Base-by-base conservation (phyloP, 768 basidiomycete species). In the Coprinopsis sp. region DNA sequence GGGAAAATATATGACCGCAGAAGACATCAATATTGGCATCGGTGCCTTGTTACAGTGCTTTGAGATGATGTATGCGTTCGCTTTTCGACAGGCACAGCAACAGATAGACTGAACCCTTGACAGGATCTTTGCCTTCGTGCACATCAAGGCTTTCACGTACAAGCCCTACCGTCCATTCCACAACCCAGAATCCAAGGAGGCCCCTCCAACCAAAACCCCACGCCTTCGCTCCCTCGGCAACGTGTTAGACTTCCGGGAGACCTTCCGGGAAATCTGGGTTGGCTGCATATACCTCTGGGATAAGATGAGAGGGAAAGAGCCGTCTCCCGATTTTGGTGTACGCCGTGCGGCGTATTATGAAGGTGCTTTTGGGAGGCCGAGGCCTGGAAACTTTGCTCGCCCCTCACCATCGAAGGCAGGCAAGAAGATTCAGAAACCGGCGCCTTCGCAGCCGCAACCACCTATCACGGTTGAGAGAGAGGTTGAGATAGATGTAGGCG, bases 81-180 rank as follows among this genome's bases (percentile, higher is more conserved):
- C 10, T n/a, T 31, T 31, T 31, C 30, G 30, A n/a, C 8, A 8
- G 30, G 8, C 8, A n/a, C n/a, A n/a, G n/a, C n/a, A n/a, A n/a
- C n/a, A n/a, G n/a, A n/a, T n/a, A n/a, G n/a, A n/a, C 11, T 34
- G 25, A 22, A 30, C 45, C 4, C 30, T 22, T 22, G 31, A 2
- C 56, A 82, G 81, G 60, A 52, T 82, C 21, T 85, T 86, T 55
- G 81, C 81, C 4, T 75, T 85, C 42, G 58, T 88, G 4, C 87
- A 91, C 61, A 69, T 91, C 60, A 69, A 71, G 37, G 84, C 85
- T 4, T 91, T 87, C 64, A 74, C 77, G 12, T 88, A 87, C 63
- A 77, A 74, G 53, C 74, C 76, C 1, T 88, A 88, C 61, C 63
- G 64, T 16, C 67, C 64, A 14, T 58, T 55, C 24, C 56, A 62